Base-by-base conservation (phyloP, 768 basidiomycete genomes). In the Hericium rajendrae region DNA sequence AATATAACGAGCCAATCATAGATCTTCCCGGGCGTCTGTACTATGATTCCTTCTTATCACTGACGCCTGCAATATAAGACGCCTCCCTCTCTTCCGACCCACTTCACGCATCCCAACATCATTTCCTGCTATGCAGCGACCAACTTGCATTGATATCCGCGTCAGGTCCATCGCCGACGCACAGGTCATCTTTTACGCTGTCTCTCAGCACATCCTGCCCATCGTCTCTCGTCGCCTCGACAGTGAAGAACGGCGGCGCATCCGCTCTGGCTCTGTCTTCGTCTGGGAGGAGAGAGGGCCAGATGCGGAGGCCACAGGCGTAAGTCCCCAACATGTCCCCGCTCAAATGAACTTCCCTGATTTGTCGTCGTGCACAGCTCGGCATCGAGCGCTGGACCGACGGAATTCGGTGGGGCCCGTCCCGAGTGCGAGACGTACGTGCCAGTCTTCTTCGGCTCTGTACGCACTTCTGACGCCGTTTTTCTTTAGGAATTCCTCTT, bases 341-440 rank as follows among this genome's bases (percentile, higher is more conserved):
- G 9, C 32, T 32, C 8, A 32, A 32, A 32, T 32, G 32, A 10
- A 32, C 32, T 32, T 32, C 32, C 32, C 32, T 32, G 6, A 32
- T 22, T 10, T 26, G 20, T 24, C 24, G 16, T 5, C 5, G 40
- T 38, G 15, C 39, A 11, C 62, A 87, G 85, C 76, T 86, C 57
- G 86, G 85, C 46, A 87, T 90, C 38, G 86, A 89, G 66, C 78
- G 88, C 55, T 90, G 88, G 88, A 90, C 88, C 28, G 88, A 89
- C 65, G 87, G 65, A 18, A 62, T 62, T 40, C 75, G 81, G 59
- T 91, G 88, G 88, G 88, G 88, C 0, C 86, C 87, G 4, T 87
- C 85, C 65, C 79, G 86, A 46, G 86, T 88, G 16, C 49, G 49
- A 51, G 49, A 51, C 26, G 49, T 51, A 51, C 49, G 49, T 46